Base-by-base conservation (phyloP, 129 eudicot genomes). In the Flaveria ramosissima region DNA sequence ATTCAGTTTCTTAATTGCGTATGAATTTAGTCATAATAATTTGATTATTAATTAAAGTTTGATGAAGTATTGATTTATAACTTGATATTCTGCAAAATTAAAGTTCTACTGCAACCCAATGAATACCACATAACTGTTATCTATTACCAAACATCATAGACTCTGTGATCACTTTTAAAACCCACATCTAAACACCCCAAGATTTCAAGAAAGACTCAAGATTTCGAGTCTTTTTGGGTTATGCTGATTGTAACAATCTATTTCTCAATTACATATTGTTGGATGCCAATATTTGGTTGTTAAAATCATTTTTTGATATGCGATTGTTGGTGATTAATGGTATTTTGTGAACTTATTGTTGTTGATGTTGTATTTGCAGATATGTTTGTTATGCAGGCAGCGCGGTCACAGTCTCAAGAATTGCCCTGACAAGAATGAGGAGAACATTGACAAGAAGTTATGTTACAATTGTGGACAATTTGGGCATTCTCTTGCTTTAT, bases 331-430 rank as follows among this genome's bases (percentile, higher is more conserved):
- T 20, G 11, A 5, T 4, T 51, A 36, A 17, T 30, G 43, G 14
- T 10, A 11, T 69, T 36, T 17, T 45, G 62, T 66, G 51, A 76
- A 21, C 47, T 62, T 41, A 75, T 68, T 27, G 15, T 39, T 56
- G 4, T 73, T 36, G 24, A 24, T 71, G 60, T 15, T 80, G 61
- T 82, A 64, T 51, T 52, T 87, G 85, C 77, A 94, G 98, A 91
- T 84, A 77, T 94, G 99, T 80, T 89, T 94, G 68, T 77, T 82
- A 20, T 94, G 99, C 79, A 93, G 99, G 41, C 92, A 79, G 71
- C 97, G 90, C 24, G 99, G 99, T 21, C 99, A 94, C 82, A 89
- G 92, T 80, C 91, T 94, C 60, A 91, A 91, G 90, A 91, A 88
- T 76, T 94, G 99, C 80, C 92, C 92, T 0, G 83, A 89, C 75